Base-by-base conservation (phyloP, 352 stramenopile genomes). In the Globisporangium apiculatum region DNA sequence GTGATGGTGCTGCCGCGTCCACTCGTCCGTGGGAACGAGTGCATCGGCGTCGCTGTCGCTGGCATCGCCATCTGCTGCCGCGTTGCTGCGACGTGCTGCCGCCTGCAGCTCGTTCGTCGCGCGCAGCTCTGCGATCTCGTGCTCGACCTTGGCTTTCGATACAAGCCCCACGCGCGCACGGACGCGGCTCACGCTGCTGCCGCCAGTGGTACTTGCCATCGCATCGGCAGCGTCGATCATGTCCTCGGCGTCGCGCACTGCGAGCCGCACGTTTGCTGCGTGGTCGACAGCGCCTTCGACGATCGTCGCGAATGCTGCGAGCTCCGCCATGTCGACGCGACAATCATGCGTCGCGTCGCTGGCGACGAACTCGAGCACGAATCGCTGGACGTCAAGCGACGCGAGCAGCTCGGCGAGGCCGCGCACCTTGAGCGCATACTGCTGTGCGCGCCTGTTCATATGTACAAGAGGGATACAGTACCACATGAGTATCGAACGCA, bases 1-100 rank as follows among this genome's bases (percentile, higher is more conserved):
- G 57, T 90, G 80, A 2, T 88, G 80, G 38, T 90, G 78, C 9
- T 86, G 72, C 48, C 78, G 85, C 58, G 86, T 74, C 80, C 80
- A 90, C 41, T 82, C 64, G 51, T 88, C 74, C 53, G 76, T 86
- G 0, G 58, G 35, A 8, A 61, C 52, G n/a, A 80, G 51, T 1
- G 68, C 50, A 45, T 48, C 66, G 0, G 66, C 66, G 5, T 56
- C 64, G 15, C 68, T 48, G 3, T 40, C 37, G n/a, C 5, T 9
- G 10, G 7, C 11, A 3, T 12, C n/a, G n/a, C 8, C 38, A 4
- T 14, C 24, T 24, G 48, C 40, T 1, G 56, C 60, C 35, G 59
- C 51, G 2, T 55, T 49, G 36, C 51, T 62, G 37, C 73, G 65
- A 47, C 47, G 48, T 2, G 69, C 53, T 62, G 59, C 7, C 72